These are phyloP conservation scores for Neopestalotiopsis rosae DNA, from an alignment of 2,329 filamentous ascomycete species.

Conservation along the genomic window DNA sequence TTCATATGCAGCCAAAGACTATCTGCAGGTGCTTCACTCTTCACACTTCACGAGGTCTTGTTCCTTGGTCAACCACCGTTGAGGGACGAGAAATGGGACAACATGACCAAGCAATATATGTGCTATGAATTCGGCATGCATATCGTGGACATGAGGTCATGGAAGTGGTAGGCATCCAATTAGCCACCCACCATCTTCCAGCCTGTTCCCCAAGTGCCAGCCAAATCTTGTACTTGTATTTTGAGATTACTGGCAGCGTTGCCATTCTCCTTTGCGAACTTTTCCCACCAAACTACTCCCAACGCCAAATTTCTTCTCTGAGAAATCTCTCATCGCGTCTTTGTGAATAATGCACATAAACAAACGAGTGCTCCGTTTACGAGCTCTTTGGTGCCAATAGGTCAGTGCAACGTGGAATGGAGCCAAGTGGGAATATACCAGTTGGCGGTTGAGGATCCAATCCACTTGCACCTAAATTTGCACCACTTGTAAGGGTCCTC, in stretches of 20 bases:
- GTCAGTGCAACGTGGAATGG: background rate
- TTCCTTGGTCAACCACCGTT: too few relatives aligned
- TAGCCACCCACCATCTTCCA: background rate
- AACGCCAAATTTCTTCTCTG: background rate
- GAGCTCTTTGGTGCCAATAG: background rate
- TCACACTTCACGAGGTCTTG: too few relatives aligned
- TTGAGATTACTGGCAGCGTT: too few relatives aligned
- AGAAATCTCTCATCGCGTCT: background rate
- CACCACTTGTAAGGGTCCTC: background rate
- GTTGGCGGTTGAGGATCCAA: background rate
- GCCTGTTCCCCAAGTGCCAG: too few relatives aligned
- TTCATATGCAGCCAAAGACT: background rate
- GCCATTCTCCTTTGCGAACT: background rate
- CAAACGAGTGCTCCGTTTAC: background rate
- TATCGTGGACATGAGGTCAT: background rate
- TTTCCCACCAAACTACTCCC: background rate
- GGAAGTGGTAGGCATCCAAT: background rate
- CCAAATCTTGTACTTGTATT: too few relatives aligned
- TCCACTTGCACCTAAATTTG: constrained; percentile 1
- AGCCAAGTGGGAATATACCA: background rate
- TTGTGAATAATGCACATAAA: background rate
- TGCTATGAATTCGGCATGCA: background rate
- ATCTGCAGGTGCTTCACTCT: too few relatives aligned
- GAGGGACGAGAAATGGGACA: too few relatives aligned
- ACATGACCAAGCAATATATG: too few relatives aligned